Conservation (phyloP, 345 rosid genomes). For the Abelmoschus esculentus region DNA sequence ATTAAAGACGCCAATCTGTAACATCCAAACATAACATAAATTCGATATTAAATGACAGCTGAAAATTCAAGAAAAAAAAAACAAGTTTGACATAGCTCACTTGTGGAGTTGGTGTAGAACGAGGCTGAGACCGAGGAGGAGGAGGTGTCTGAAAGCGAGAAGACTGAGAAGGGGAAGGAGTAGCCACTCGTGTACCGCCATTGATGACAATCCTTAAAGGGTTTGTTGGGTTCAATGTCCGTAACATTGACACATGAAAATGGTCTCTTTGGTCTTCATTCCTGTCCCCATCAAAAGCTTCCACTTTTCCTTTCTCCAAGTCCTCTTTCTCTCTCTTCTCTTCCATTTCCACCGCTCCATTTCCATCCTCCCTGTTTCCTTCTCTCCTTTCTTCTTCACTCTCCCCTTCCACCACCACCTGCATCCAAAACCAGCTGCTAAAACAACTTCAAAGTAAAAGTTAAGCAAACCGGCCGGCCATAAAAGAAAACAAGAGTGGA, state of each 20-base stretch:
- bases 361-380: neutral
- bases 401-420: slow-evolving; percentile 48
- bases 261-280: slow-evolving; percentile 16
- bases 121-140: neutral
- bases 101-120: slow-evolving; percentile 73
- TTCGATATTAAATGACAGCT: neutral
- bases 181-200: slow-evolving; percentile 41
- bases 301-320: slow-evolving; percentile 45
- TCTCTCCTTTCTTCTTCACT: slow-evolving; percentile 20
- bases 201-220: slow-evolving; percentile 63
- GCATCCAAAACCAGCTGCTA: neutral
- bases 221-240: slow-evolving; percentile 64
- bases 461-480: no score
- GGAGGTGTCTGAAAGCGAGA: slow-evolving; percentile 19
- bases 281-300: slow-evolving; percentile 7
- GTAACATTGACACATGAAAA: slow-evolving; percentile 46
- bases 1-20: slow-evolving; percentile 6
- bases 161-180: slow-evolving; percentile 40
- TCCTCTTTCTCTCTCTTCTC: neutral
- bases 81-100: slow-evolving; percentile 25
- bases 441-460: neutral
- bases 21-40: slow-evolving; percentile 15
- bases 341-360: neutral
- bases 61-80: neutral
- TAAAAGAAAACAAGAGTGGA: no score